Percentiles rank a stretch among this genome's conserved stretches.
Evolutionary conservation across 176 grass and related monocot species (phyloP).

Genomic region (Aegilops bicornis): DNA sequence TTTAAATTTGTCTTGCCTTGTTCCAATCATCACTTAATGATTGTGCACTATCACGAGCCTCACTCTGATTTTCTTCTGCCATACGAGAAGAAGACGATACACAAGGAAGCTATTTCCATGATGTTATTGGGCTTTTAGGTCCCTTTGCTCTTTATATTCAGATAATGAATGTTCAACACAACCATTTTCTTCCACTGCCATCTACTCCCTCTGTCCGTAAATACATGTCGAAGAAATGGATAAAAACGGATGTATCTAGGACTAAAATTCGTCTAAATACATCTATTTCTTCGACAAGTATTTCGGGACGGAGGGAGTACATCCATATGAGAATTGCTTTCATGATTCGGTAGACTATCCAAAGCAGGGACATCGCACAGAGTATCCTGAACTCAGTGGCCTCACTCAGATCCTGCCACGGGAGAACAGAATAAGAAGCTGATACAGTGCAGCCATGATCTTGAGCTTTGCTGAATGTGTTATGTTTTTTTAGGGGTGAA

Average conservation of each 20-base stretch:
- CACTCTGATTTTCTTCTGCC: conserved; percentile 29
- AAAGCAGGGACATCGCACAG: conserved; percentile 13
- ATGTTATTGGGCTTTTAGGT: conserved; percentile 32
- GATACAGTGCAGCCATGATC: background rate
- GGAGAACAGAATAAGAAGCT: conserved; percentile 9
- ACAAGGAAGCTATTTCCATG: conserved; percentile 24
- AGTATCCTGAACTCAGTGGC: conserved; percentile 17
- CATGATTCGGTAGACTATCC: conserved; percentile 32
- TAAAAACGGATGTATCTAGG: too few species aligned
- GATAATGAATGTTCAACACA: conserved; percentile 24
- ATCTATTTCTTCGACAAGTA: too few species aligned
- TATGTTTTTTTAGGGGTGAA: too few species aligned
- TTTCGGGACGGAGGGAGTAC: background rate
- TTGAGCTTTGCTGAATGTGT: background rate
- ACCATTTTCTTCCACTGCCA: conserved; percentile 39
- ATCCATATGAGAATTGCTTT: conserved; percentile 35
- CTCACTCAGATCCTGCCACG: too few species aligned
- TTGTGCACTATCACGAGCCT: conserved; percentile 8
- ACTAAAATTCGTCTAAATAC: too few species aligned
- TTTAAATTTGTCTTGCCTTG: conserved; percentile 47
- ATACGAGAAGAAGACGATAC: conserved; percentile 15
- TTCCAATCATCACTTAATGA: conserved; percentile 39
- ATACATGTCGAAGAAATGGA: too few species aligned
- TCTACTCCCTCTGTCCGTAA: background rate
- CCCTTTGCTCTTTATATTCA: conserved; percentile 42